These are phyloP conservation scores for Ceriops decandra DNA, from an alignment of 345 rosid genomes.

Conservation along the genomic window DNA sequence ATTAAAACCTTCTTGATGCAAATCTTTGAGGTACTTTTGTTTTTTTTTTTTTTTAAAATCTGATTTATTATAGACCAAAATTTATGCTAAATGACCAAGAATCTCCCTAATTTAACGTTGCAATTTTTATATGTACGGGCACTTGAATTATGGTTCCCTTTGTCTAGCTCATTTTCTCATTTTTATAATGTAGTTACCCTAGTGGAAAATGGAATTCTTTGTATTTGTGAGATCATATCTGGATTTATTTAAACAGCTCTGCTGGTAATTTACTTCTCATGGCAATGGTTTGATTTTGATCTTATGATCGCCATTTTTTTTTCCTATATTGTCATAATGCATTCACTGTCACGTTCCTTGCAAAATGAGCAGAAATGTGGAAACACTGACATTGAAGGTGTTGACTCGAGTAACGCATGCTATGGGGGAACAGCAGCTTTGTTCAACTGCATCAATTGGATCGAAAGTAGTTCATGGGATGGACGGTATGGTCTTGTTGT, in stretches of 20 bases:
- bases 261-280: neutral
- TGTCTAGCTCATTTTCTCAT: neutral
- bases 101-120: neutral
- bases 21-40: conserved; percentile 75
- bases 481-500: conserved; percentile 97
- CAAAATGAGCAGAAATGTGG: conserved; percentile 68
- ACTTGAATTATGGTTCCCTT: neutral
- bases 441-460: conserved; percentile 96
- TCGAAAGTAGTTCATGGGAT: conserved; percentile 97
- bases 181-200: neutral
- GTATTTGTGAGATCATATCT: neutral
- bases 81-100: neutral
- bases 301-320: neutral
- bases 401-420: conserved; percentile 96
- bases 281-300: neutral
- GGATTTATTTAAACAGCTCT: conserved; percentile 3
- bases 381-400: conserved; percentile 96
- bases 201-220: too few species aligned
- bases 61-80: neutral
- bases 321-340: neutral
- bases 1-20: conserved; percentile 98
- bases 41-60: neutral
- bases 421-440: conserved; percentile 99
- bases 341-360: conserved; percentile 11
- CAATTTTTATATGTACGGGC: neutral